These are phyloP conservation scores for Phytophthora podocarpi DNA, from an alignment of 352 stramenopile genomes.

Conservation along the genomic window DNA sequence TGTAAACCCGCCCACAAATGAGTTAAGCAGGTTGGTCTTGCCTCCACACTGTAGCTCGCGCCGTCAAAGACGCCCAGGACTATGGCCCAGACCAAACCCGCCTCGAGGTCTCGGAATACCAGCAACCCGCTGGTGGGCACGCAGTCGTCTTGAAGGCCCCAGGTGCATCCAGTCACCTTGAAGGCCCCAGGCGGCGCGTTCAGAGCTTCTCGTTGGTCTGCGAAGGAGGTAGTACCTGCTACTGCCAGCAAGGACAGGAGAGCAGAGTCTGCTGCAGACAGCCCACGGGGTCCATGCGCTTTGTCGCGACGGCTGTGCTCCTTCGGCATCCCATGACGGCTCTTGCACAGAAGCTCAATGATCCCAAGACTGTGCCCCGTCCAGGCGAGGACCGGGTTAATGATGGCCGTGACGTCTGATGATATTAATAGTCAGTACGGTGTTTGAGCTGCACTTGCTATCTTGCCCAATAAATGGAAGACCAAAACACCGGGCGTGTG, in stretches of 20 bases:
- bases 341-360: no score
- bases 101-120: constrained; percentile 61
- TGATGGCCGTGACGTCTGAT: no score
- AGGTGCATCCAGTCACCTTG: constrained; percentile 75
- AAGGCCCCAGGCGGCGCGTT: constrained; percentile 11
- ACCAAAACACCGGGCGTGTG: no score
- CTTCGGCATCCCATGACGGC: constrained; percentile 2
- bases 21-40: constrained; percentile 64
- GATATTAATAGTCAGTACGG: no score
- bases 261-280: no score
- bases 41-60: constrained; percentile 73
- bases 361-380: no score
- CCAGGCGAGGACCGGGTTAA: no score
- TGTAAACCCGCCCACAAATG: constrained; percentile 69
- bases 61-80: constrained; percentile 78
- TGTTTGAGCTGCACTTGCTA: no score
- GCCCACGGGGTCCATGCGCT: constrained; percentile 12
- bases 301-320: background rate
- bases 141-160: no score
- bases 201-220: constrained; percentile 13
- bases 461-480: no score
- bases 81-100: constrained; percentile 76
- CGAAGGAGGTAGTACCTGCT: constrained; percentile 5
- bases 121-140: no score
- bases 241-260: constrained; percentile 29